A percentile compares a stretch with the other conserved stretches of the same genome.
These are phyloP conservation scores for Fusarium subglutinans DNA, from an alignment of 2,329 filamentous ascomycete species.

Conservation along the genomic window DNA sequence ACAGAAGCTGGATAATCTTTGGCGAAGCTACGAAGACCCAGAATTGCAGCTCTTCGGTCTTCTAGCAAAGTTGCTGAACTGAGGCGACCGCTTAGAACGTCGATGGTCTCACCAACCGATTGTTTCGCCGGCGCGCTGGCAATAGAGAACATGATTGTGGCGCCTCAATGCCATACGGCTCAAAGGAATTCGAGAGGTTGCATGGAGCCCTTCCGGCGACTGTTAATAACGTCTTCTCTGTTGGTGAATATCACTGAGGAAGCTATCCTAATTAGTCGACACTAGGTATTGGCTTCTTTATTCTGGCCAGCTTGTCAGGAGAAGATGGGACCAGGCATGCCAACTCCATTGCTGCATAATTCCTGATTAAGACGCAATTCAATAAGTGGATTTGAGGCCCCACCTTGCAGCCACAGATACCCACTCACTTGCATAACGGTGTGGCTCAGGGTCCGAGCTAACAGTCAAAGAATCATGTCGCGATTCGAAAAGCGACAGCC, in stretches of 20 bases:
- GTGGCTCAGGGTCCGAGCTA: slow-evolving; percentile 5
- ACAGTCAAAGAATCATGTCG: slow-evolving; percentile 28
- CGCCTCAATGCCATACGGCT: slow-evolving; percentile 45
- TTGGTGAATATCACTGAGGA: slow-evolving; percentile 4
- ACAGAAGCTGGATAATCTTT: slow-evolving; percentile 97
- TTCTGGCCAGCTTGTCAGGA: slow-evolving; percentile 41
- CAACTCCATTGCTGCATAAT: slow-evolving; percentile 37
- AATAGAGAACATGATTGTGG: slow-evolving; percentile 68
- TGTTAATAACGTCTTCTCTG: slow-evolving; percentile 1
- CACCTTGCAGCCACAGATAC: background rate
- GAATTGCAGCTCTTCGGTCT: slow-evolving; percentile 91
- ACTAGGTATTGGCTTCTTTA: background rate
- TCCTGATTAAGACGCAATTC: background rate
- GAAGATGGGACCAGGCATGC: background rate
- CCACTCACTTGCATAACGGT: background rate
- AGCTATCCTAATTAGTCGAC: slow-evolving; percentile 27
- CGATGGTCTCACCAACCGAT: slow-evolving; percentile 94
- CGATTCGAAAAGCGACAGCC: slow-evolving; percentile 13
- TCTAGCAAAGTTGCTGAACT: slow-evolving; percentile 91
- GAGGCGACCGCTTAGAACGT: slow-evolving; percentile 85
- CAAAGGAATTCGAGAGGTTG: slow-evolving; percentile 10
- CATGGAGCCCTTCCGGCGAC: slow-evolving; percentile 26
- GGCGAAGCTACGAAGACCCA: slow-evolving; percentile 92
- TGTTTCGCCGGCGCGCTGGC: slow-evolving; percentile 87
- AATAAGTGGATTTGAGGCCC: background rate